These are phyloP conservation scores for Fusarium cicatricum DNA, from an alignment of 2,329 filamentous ascomycete species.

Conservation along the genomic window DNA sequence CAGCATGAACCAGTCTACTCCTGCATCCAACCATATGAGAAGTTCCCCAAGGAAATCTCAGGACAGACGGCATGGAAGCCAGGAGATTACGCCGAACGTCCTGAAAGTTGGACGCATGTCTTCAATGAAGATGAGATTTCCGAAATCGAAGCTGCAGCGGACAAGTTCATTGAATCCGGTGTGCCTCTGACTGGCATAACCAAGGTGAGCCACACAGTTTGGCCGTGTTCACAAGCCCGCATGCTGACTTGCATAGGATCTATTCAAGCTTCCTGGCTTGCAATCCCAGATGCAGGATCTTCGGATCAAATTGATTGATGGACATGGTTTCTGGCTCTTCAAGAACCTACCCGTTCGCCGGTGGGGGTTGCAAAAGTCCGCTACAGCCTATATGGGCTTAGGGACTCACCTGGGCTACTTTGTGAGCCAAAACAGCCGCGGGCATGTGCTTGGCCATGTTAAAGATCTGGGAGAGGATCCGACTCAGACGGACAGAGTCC, in stretches of 20 bases:
- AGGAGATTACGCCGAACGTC: slow-evolving; percentile 68
- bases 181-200: slow-evolving; percentile 11
- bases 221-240: no score
- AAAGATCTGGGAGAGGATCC: slow-evolving; percentile 83
- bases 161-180: slow-evolving; percentile 13
- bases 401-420: slow-evolving; percentile 86
- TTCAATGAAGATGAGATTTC: slow-evolving; percentile 59
- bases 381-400: slow-evolving; percentile 85
- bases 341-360: slow-evolving; percentile 78
- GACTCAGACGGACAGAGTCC: slow-evolving; percentile 80
- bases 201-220: not conserved
- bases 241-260: slow-evolving; percentile 31
- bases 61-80: slow-evolving; percentile 78
- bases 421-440: slow-evolving; percentile 81
- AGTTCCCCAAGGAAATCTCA: slow-evolving; percentile 75
- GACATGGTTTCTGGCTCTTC: slow-evolving; percentile 90
- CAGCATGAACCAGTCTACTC: slow-evolving; percentile 76
- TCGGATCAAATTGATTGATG: slow-evolving; percentile 65
- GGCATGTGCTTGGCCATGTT: slow-evolving; percentile 86
- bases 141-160: slow-evolving; percentile 12
- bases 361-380: slow-evolving; percentile 82
- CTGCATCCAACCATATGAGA: slow-evolving; percentile 69
- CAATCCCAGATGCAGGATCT: slow-evolving; percentile 44
- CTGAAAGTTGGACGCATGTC: slow-evolving; percentile 76
- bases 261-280: slow-evolving; percentile 48